Conservation (phyloP, 2,329 filamentous ascomycete genomes). For the Monilinia polystroma region DNA sequence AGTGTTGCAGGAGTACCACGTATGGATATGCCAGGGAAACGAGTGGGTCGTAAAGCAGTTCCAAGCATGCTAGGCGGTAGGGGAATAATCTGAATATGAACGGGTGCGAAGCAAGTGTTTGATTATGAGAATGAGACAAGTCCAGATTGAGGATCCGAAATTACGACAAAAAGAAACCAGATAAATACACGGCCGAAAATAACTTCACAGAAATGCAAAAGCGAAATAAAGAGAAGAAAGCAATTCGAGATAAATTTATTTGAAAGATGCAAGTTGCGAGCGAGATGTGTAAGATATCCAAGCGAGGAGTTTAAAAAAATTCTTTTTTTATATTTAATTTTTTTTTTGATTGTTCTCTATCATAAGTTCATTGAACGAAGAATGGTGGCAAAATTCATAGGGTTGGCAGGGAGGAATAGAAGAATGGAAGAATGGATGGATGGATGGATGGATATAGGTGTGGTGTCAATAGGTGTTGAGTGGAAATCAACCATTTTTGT, state of each 20-base stretch:
- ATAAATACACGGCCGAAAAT: conserved; percentile 4
- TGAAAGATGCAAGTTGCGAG: conserved; percentile 5
- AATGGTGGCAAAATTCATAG: conserved; percentile 10
- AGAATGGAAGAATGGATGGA: background rate
- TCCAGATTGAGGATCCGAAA: conserved; percentile 2
- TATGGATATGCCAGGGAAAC: conserved; percentile 42
- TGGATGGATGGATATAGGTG: conserved; percentile 6
- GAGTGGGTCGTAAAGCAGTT: conserved; percentile 40
- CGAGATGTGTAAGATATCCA: conserved; percentile 19
- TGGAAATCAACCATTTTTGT: background rate
- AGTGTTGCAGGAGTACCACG: conserved; percentile 84
- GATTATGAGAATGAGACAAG: background rate
- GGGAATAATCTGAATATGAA: conserved; percentile 13
- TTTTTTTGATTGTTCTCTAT: conserved; percentile 1
- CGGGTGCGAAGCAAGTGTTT: background rate
- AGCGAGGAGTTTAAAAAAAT: conserved; percentile 17
- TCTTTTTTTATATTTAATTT: background rate
- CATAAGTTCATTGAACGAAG: conserved; percentile 11
- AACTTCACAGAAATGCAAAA: background rate
- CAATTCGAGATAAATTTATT: conserved; percentile 7
- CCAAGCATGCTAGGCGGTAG: conserved; percentile 39
- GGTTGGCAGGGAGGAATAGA: background rate
- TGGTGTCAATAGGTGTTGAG: conserved; percentile 13
- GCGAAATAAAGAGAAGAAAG: conserved; percentile 2
- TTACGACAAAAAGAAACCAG: conserved; percentile 12